Evolutionary conservation across 805 yeast genomes (phyloP), one percentile per base, ranked within the genome.

Genomic region (Monosporozyma aerobia): DNA sequence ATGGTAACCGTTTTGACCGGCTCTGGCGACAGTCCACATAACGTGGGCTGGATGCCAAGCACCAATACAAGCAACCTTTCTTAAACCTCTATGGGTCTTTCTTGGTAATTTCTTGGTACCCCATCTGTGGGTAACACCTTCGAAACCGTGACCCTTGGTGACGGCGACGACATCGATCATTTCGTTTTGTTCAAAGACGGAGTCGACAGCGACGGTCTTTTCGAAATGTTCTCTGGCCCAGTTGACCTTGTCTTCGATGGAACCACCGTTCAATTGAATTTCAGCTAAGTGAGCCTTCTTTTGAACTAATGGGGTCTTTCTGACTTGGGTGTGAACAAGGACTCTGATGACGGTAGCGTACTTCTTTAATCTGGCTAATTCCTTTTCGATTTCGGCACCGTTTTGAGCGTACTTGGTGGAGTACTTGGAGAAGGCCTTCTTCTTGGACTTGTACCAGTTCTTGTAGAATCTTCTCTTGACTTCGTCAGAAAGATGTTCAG

Each of bases 1-100:
- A 81, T 94, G 99, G 96, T 87, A 94, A 88, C 99, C 99, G 82
- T 85, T 88, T 84, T 94, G 99, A 92, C 99, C 99, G 73, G 99
- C 97, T 80, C 99, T 89, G 72, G 99, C 98, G 78, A 94, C 99
- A 73, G 98, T 88, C 96, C 96, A 92, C 79, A 83, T 81, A 76
- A 94, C 99, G 84, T 90, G 96, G 82, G 96, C 85, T 78, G 99
- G 99, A 83, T 94, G 99, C 99, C 99, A 94, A 75, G 99, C 97
- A 85, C 99, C 99, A 73, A 94, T 94, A 89, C 99, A 94, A 74
- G 99, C 99, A 80, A 94, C 99, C 89, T 94, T 94, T 86, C 99
- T 90, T 77, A 92, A 82, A 92, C 99, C 99, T 87, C 98, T 90
- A 80, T 94, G 99, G 77, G 99, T 94, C 95, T 94, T 94, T 83